These are phyloP conservation scores for Juglanconis juglandina DNA, from an alignment of 2,329 filamentous ascomycete species.

Conservation along the genomic window DNA sequence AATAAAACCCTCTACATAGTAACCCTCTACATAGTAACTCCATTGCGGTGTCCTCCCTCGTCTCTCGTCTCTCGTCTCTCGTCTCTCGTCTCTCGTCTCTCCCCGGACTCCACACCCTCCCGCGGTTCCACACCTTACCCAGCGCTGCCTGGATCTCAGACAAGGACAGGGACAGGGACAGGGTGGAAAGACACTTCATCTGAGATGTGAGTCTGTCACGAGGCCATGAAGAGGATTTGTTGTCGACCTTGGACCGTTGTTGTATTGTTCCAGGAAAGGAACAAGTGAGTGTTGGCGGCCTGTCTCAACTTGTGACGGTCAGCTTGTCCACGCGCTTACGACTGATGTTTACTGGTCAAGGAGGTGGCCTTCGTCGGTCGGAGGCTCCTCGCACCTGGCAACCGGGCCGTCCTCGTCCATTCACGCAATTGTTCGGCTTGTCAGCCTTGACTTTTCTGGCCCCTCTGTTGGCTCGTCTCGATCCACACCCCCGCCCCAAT, in stretches of 20 bases:
- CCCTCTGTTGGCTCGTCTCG: neutral
- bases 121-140: neutral
- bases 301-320: too few species aligned
- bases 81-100: neutral
- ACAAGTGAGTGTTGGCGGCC: too few species aligned
- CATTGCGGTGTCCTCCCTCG: too few species aligned
- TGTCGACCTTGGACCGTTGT: neutral
- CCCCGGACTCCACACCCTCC: neutral
- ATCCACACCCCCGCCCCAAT: neutral
- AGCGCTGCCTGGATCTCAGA: neutral
- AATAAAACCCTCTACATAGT: too few species aligned
- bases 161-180: neutral
- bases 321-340: too few species aligned
- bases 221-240: neutral
- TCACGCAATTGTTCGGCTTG: neutral
- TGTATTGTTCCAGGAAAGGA: too few species aligned
- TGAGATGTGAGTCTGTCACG: neutral
- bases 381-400: neutral
- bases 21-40: too few species aligned
- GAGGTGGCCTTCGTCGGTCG: too few species aligned
- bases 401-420: slow-evolving; percentile 1
- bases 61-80: neutral
- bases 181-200: neutral
- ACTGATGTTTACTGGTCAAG: too few species aligned
- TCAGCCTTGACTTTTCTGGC: neutral